Percentiles rank a stretch among this genome's conserved stretches.
These are phyloP conservation scores for Coemansia sp. DNA, from an alignment of 192 early-diverging fungal species.

Conservation along the genomic window DNA sequence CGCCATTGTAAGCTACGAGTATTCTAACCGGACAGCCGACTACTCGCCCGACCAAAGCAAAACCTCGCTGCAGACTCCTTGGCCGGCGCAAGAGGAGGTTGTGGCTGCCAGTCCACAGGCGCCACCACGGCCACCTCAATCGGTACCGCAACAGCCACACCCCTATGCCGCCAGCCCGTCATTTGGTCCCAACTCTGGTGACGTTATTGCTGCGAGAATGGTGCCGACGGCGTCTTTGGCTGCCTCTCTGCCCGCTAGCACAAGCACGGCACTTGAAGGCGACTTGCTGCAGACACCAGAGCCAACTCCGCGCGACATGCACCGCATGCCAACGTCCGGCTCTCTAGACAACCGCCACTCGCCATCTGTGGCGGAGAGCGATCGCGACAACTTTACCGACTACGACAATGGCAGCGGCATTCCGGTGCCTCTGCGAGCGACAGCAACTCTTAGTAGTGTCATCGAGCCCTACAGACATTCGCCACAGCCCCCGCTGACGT, in stretches of 20 bases:
- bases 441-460: not conserved
- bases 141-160: conserved; percentile 6
- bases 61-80: not conserved
- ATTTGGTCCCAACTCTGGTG: conserved; percentile 1
- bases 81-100: not conserved
- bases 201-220: not conserved
- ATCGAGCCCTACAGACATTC: conserved; percentile 1
- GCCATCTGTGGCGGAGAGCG: not conserved
- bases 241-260: not conserved
- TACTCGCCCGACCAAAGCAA: not conserved
- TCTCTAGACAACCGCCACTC: not conserved
- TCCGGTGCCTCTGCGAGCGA: not conserved
- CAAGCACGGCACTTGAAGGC: not conserved
- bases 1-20: conserved; percentile 32
- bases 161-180: conserved; percentile 1
- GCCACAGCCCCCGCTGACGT: conserved; percentile 30
- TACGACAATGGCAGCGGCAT: not conserved
- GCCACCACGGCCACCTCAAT: not conserved
- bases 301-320: not conserved
- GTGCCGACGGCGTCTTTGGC: not conserved
- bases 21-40: conserved; percentile 1
- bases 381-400: not conserved
- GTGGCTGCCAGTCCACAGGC: conserved; percentile 1
- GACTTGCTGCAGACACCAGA: not conserved
- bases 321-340: not conserved